phyloP scores from a whole-genome alignment of 257 asterid genomes.

The Primulina eburnea region DNA sequence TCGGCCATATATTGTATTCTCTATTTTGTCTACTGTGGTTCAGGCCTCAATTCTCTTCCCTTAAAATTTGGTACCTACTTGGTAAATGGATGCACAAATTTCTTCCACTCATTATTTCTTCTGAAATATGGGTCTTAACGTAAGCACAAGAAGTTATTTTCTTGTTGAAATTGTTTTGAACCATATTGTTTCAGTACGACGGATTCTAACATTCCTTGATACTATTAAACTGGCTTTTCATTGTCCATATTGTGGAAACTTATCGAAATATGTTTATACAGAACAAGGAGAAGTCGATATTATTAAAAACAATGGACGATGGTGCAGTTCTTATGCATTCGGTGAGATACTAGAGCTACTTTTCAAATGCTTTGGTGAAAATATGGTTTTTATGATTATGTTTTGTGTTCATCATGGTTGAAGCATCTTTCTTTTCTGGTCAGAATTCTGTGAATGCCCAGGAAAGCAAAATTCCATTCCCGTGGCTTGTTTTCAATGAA shows the following conservation, averaged over 20 bases:
- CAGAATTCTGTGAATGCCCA: constrained; percentile 84
- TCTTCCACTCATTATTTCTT: constrained; percentile 10
- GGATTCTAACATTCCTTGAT: constrained; percentile 1
- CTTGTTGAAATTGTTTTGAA: not conserved
- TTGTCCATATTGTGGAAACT: constrained; percentile 14
- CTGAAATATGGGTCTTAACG: not conserved
- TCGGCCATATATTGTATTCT: constrained; percentile 11
- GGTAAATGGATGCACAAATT: constrained; percentile 12
- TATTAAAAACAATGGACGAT: constrained; percentile 91
- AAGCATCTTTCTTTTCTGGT: constrained; percentile 16
- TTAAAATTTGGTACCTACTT: not conserved
- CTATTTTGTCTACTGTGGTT: constrained; percentile 7
- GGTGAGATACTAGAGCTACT: constrained; percentile 43
- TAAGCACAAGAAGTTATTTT: not conserved
- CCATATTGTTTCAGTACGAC: not conserved
- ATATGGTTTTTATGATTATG: constrained; percentile 16
- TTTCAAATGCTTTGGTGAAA: constrained; percentile 3
- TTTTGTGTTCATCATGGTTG: constrained; percentile 23
- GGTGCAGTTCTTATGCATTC: constrained; percentile 83
- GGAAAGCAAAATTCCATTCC: constrained; percentile 70
- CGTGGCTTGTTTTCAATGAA: constrained; percentile 94
- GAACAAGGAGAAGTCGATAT: constrained; percentile 90
- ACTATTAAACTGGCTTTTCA: constrained; percentile 6
- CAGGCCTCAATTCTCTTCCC: constrained; percentile 3
- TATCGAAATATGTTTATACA: constrained; percentile 34